Conservation (phyloP, 129 eudicot species). For the Cynara cardunculus region DNA sequence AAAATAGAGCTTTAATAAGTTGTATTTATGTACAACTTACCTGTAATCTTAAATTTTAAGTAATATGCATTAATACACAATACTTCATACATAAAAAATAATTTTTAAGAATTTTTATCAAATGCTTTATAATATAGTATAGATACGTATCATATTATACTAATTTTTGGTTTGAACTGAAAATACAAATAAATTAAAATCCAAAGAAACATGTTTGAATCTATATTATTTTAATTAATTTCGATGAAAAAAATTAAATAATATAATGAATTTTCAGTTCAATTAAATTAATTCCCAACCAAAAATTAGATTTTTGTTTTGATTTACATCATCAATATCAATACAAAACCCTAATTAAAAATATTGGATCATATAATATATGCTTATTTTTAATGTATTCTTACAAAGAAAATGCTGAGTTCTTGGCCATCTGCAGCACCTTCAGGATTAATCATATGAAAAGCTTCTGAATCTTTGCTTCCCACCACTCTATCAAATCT, state of each 20-base stretch:
- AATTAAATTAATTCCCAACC: not conserved
- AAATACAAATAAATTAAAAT: too few relatives aligned
- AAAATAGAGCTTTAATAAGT: too few relatives aligned
- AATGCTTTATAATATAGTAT: too few relatives aligned
- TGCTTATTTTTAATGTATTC: conserved; percentile 28
- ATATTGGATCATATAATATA: not conserved
- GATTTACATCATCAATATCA: conserved; percentile 10
- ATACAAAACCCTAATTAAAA: not conserved
- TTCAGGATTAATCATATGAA: conserved; percentile 89
- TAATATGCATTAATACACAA: too few relatives aligned
- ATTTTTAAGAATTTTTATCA: too few relatives aligned
- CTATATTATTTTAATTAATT: too few relatives aligned
- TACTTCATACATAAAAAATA: too few relatives aligned
- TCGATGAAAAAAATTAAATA: too few relatives aligned
- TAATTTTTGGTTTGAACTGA: not conserved
- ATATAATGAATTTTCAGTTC: not conserved
- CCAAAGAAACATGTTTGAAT: not conserved
- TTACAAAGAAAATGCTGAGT: conserved; percentile 68
- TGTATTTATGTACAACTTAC: too few relatives aligned
- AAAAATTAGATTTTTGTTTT: not conserved
- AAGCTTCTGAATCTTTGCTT: conserved; percentile 68
- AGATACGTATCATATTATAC: too few relatives aligned
- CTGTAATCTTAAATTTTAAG: too few relatives aligned
- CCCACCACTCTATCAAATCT: conserved; percentile 85
- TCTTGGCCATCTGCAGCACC: conserved; percentile 67